Evolutionary conservation across 2,329 filamentous ascomycete genomes (phyloP), one percentile per base, ranked within the genome.

Genomic region (Diplodia sapinea): DNA sequence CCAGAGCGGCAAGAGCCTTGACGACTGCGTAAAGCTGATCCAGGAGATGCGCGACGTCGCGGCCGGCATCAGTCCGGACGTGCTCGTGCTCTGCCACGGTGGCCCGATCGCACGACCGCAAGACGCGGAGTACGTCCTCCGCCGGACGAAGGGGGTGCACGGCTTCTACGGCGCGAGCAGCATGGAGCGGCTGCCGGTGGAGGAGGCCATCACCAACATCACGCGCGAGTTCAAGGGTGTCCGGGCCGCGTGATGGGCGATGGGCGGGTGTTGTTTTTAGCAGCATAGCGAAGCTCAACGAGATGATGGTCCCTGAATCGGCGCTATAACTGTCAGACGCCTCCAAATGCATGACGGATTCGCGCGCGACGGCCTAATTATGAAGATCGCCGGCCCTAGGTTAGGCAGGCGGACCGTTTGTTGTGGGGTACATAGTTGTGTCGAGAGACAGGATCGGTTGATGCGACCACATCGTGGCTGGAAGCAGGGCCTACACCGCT

Each of bases 131-230:
- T 90, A 87, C 74, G 84, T 91, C 11, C 80, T 91, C 36, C 81
- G 80, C 26, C 79, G 84, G 70, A 89, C 87, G 0, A 83, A 81
- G 49, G 89, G 88, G 0, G 80, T 91, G n/a, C 88, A 91, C 78
- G 89, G 89, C 0, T 91, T 92, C 75, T 91, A 88, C 72, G 89
- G 89, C 0, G 89, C 89, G 12, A 90, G 88, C 69, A 87, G 86
- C 65, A 89, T 91, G 86, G 89, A 91, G 77, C 80, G 89, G 52
- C 76, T 91, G 69, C 89, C 89, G 0, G 89, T 91, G 12, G 89
- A 91, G 74, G 79, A 84, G 68, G 89, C 89, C 0, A 90, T 91
- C 67, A 86, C 82, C 61, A 82, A 83, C 63, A 86, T 85, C 52
- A 86, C 85, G 4, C 82, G 80, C 70, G 78, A 80, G 17, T 89